A percentile compares a stretch with the other conserved stretches of the same genome.
Evolutionary conservation across 2,329 filamentous ascomycete species (phyloP).

Genomic region (Sphaerulina populicola): DNA sequence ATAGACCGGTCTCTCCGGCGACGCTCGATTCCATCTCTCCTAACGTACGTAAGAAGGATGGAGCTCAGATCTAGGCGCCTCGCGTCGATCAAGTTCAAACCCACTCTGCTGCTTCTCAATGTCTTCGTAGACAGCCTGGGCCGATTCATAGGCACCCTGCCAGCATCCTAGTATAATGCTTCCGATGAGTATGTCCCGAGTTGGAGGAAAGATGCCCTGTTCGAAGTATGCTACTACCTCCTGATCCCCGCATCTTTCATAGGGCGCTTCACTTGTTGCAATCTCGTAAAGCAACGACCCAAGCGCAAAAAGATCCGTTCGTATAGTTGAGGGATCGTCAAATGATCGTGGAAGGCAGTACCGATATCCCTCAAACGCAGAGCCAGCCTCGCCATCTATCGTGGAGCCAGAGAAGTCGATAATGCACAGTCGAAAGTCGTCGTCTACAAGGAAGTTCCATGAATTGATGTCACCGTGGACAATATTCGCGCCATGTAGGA

Average conservation of each 20-base stretch:
- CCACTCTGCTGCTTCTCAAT: too few relatives aligned
- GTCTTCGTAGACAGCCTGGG: too few relatives aligned
- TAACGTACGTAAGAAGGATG: background rate
- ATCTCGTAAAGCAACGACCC: conserved; percentile 3
- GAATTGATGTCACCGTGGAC: conserved; percentile 2
- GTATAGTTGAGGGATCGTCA: background rate
- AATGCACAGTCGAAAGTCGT: background rate
- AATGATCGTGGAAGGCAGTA: conserved; percentile 1
- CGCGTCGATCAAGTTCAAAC: too few relatives aligned
- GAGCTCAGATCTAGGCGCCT: too few relatives aligned
- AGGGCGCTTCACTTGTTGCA: background rate
- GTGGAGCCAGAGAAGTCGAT: conserved; percentile 6
- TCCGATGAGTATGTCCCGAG: too few relatives aligned
- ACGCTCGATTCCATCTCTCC: conserved; percentile 3
- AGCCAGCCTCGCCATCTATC: background rate
- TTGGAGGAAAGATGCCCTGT: too few relatives aligned
- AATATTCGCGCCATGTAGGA: background rate
- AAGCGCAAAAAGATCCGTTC: conserved; percentile 4
- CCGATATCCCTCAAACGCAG: background rate
- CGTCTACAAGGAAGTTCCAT: conserved; percentile 1
- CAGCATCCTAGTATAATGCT: too few relatives aligned
- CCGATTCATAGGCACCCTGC: too few relatives aligned
- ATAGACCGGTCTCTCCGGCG: background rate
- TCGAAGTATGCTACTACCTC: too few relatives aligned
- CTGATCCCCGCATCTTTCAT: too few relatives aligned